Evolutionary conservation across 169 alveolate genomes (phyloP), one percentile per base, ranked within the genome.

Genomic region (Besnoitia besnoiti): DNA sequence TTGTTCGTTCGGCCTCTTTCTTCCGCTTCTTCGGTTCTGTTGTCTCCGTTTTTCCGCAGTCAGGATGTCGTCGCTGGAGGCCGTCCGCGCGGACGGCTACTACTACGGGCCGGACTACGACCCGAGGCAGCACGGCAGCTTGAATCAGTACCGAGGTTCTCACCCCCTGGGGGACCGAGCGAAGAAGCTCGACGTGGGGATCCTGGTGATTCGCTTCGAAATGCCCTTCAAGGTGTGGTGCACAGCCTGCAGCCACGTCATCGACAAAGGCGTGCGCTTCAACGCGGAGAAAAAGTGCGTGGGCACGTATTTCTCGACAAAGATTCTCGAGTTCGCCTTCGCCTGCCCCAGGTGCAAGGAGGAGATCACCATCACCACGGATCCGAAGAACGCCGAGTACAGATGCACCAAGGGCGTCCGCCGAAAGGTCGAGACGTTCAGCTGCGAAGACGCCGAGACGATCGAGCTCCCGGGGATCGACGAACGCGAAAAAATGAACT

Each of bases 251-350:
- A 94, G 89, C 40, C 89, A 59, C 42, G 92, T 91, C 84, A 94
- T 96, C 46, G 98, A 96, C 67, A 96, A 96, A 85, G 98, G 98
- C 44, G 98, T 96, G 46, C 94, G 98, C 33, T 97, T 97, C 91
- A 95, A 97, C 91, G 97, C 98, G 44, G 96, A 94, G 93, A 90
- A 97, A 91, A 94, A 95, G 91, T 90, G 94, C 42, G 91, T 93
- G 4, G 98, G 98, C 37, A 90, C 73, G 50, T 95, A 96, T 94
- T 95, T 94, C 82, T 89, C 97, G 35, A 95, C 97, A 0, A 90
- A 90, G 27, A 96, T 96, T 37, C 96, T 93, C 76, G 95, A 97
- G 79, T 97, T 97, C 82, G 62, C 94, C n/a, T 96, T 97, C 96
- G 42, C 92, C 91, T 97, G 98, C 90, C 95, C 94, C 79, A 40